phyloP scores from a whole-genome alignment of 1,284 basidiomycete genomes.

The Irpex lacteus region DNA sequence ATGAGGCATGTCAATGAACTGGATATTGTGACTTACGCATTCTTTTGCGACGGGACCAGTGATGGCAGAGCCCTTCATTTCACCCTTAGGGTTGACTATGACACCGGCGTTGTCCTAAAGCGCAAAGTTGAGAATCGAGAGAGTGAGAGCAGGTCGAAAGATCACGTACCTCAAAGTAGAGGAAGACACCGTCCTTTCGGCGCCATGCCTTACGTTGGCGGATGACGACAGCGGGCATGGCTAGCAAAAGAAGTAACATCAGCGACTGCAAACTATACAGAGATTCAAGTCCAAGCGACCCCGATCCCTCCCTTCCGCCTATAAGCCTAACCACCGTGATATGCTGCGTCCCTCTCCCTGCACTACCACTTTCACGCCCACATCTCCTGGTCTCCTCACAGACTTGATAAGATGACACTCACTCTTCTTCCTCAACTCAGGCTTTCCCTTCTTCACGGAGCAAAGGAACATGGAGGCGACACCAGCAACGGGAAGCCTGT shows the following conservation, averaged over 20 bases:
- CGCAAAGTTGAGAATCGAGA: background rate
- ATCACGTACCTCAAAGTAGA: constrained; percentile 87
- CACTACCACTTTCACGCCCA: background rate
- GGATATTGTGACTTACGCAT: constrained; percentile 61
- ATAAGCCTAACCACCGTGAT: background rate
- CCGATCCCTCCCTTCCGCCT: background rate
- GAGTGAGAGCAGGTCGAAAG: background rate
- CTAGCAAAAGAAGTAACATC: constrained; percentile 38
- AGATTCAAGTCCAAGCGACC: background rate
- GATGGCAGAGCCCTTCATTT: constrained; percentile 99
- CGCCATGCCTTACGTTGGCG: constrained; percentile 99
- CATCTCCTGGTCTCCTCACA: background rate
- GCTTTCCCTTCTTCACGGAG: constrained; percentile 99
- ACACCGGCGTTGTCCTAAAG: constrained; percentile 91
- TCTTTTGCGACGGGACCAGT: constrained; percentile 97
- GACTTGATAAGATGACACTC: constrained; percentile 34
- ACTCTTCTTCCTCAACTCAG: constrained; percentile 99
- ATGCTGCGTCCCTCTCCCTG: background rate
- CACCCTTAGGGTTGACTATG: constrained; percentile 98
- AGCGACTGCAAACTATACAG: background rate
- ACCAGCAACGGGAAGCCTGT: constrained; percentile 97
- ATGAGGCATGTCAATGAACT: background rate
- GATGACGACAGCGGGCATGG: constrained; percentile 96
- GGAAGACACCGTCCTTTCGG: constrained; percentile 96
- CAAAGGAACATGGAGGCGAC: constrained; percentile 99